Percentiles rank a stretch among this genome's conserved stretches.
Conservation (phyloP, 768 basidiomycete genomes). For the Naganishia friedmannii region DNA sequence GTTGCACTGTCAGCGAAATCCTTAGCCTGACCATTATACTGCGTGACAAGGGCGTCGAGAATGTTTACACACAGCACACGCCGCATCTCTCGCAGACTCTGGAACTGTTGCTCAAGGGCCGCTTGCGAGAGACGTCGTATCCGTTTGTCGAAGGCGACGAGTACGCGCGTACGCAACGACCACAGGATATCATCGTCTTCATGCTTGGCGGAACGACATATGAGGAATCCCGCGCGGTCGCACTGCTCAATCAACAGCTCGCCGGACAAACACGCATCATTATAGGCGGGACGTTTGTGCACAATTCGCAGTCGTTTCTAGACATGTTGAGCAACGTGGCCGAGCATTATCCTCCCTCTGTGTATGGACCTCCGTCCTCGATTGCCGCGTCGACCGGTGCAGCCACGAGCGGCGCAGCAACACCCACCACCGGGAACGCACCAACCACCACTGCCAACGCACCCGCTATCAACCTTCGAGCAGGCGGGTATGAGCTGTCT, state of each 20-base stretch:
- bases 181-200: conserved; percentile 94
- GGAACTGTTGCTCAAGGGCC: conserved; percentile 80
- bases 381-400: conserved; percentile 57
- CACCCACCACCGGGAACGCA: conserved; percentile 56
- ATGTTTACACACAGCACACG: conserved; percentile 95
- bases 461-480: conserved; percentile 68
- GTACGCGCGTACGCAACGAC: conserved; percentile 60
- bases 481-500: conserved; percentile 87
- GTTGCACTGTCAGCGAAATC: background rate
- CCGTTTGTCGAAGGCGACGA: conserved; percentile 75
- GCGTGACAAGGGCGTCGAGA: conserved; percentile 81
- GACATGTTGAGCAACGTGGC: conserved; percentile 77
- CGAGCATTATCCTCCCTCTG: conserved; percentile 51
- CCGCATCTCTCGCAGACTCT: conserved; percentile 90
- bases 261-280: conserved; percentile 69
- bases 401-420: conserved; percentile 56
- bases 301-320: conserved; percentile 89
- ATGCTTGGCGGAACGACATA: conserved; percentile 96
- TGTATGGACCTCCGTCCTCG: conserved; percentile 43
- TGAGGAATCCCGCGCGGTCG: conserved; percentile 82
- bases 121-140: conserved; percentile 80
- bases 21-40: conserved; percentile 25
- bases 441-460: background rate
- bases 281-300: conserved; percentile 89
- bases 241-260: conserved; percentile 78